Base-by-base conservation (phyloP, 176 grass and related monocot species). In the Avena eriantha region DNA sequence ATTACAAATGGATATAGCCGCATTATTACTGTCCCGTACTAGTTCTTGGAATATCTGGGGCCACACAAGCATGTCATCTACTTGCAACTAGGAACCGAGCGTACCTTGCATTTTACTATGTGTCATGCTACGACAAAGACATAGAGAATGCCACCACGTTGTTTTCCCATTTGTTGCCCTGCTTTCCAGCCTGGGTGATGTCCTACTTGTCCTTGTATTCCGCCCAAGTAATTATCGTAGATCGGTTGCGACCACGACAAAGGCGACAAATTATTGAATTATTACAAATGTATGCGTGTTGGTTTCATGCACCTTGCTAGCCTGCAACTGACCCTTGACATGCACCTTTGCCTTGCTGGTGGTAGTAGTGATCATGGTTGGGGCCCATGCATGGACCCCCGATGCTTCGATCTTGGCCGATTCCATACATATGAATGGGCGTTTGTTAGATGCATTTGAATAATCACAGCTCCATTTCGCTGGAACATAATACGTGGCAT, bases 161-260 rank as follows among this genome's bases (percentile, higher is more conserved):
- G 50, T 49, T 35, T 12, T 49, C 61, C 24, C 10, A 65, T 65
- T 65, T 65, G 61, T 4, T 72, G 69, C 31, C 66, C 66, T 3
- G 65, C 76, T 89, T 81, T 85, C 83, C 88, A 86, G 88, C 60
- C 78, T 77, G 36, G 57, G 18, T 10, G 58, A 5, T 45, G 81
- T 29, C 59, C 74, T n/a, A 10, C 7, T 58, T 58, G 56, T n/a
- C 9, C 1, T 46, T 81, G n/a, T 1, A 46, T 49, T 64, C 57
- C 7, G 1, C 29, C n/a, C 13, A 48, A 11, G 31, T 10, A 41
- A 36, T 35, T 2, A 83, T 83, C 46, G 77, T 33, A 23, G 18
- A 71, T 39, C 19, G 8, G 50, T 39, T 67, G 10, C 57, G 21
- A 70, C 23, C 59, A 26, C 15, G 46, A 3, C 9, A 5, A 66